Conservation (phyloP, 192 early-diverging fungal species). For the Coemansia sp. region DNA sequence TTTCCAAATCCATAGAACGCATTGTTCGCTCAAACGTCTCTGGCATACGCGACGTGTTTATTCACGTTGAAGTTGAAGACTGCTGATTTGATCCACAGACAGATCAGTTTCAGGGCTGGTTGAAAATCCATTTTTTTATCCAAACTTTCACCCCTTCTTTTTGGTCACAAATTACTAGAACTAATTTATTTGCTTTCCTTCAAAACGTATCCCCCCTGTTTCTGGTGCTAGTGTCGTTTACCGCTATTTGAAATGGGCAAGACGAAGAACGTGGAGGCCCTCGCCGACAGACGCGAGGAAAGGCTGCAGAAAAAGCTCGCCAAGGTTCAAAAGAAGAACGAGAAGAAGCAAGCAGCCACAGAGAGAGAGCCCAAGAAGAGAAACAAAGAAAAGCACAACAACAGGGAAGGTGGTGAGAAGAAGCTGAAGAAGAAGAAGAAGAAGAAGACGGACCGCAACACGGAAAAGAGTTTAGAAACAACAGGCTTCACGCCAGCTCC, state of each 20-base stretch:
- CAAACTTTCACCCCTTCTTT: background rate
- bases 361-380: conserved; percentile 6
- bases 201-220: background rate
- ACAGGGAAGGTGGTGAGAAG: conserved; percentile 5
- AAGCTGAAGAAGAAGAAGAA: conserved; percentile 13
- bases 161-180: background rate
- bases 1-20: conserved; percentile 12
- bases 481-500: background rate
- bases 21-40: conserved; percentile 26
- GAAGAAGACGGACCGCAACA: conserved; percentile 9
- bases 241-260: conserved; percentile 12
- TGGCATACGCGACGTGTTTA: conserved; percentile 45
- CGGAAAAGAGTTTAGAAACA: conserved; percentile 7
- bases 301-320: conserved; percentile 7
- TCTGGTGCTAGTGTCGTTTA: background rate
- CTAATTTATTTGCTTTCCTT: background rate
- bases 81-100: conserved; percentile 2
- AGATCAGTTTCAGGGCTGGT: background rate
- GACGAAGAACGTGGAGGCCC: background rate
- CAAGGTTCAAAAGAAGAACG: conserved; percentile 14
- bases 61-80: conserved; percentile 19
- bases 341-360: background rate
- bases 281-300: conserved; percentile 6
- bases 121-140: background rate
- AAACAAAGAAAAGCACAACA: conserved; percentile 14